Conservation (phyloP, 768 basidiomycete species). For the Coprinopsis sp. region DNA sequence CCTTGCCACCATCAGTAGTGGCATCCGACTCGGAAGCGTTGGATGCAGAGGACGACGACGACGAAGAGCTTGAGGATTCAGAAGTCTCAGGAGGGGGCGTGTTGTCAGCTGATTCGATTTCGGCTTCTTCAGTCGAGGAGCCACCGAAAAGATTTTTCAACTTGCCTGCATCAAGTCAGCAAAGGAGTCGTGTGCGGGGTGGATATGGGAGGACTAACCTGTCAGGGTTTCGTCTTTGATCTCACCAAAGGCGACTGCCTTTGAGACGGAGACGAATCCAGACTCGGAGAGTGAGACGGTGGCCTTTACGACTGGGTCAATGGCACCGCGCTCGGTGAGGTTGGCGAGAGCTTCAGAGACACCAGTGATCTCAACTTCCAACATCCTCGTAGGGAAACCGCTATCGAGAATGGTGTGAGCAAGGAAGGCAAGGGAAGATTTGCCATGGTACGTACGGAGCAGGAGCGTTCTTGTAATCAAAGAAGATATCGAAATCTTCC, state of each 20-base stretch:
- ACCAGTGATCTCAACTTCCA: constrained; percentile 68
- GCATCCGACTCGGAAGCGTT: too few species aligned
- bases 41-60: constrained; percentile 28
- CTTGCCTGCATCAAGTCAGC: constrained; percentile 47
- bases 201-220: constrained; percentile 38
- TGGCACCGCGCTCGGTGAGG: constrained; percentile 75
- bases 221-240: constrained; percentile 76
- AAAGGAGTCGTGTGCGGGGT: background rate
- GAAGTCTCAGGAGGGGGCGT: constrained; percentile 37
- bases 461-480: constrained; percentile 68
- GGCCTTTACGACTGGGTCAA: constrained; percentile 83
- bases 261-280: constrained; percentile 76
- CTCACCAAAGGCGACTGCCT: constrained; percentile 76
- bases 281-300: constrained; percentile 81
- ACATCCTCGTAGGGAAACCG: constrained; percentile 68
- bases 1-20: constrained; percentile 34
- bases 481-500: constrained; percentile 73
- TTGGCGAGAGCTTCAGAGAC: constrained; percentile 76
- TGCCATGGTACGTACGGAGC: constrained; percentile 57
- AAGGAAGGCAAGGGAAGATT: too few species aligned
- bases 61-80: constrained; percentile 30
- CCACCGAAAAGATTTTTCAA: constrained; percentile 85
- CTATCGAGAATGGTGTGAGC: constrained; percentile 33
- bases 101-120: constrained; percentile 39
- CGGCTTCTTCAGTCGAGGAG: constrained; percentile 36